Conservation (phyloP, 2,329 filamentous ascomycete genomes). For the Nemania serpens region DNA sequence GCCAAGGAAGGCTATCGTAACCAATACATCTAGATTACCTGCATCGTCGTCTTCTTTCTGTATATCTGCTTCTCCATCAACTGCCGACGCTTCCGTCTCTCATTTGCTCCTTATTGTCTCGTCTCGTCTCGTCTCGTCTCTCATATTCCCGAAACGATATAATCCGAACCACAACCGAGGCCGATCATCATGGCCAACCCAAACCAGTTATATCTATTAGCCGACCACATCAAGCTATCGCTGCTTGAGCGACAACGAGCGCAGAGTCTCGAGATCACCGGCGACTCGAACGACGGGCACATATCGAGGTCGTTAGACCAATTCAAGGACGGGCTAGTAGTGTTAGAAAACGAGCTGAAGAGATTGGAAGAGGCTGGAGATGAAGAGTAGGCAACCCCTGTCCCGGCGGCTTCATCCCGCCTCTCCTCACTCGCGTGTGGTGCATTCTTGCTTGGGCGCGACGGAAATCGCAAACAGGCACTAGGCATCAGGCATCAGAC, state of each 20-base stretch:
- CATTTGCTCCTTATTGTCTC: too few relatives aligned
- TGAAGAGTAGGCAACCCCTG: conserved; percentile 55
- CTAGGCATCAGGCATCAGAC: too few relatives aligned
- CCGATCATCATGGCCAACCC: conserved; percentile 56
- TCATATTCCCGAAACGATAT: conserved; percentile 9
- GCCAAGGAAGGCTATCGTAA: conserved; percentile 3
- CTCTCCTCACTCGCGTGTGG: neutral
- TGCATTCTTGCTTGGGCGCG: too few relatives aligned
- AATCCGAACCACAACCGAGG: conserved; percentile 7
- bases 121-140: neutral
- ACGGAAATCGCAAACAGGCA: too few relatives aligned
- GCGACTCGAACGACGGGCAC: conserved; percentile 82
- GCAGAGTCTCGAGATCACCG: conserved; percentile 76
- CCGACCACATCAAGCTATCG: conserved; percentile 96
- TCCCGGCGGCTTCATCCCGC: neutral
- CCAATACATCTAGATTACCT: neutral
- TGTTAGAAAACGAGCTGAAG: conserved; percentile 66
- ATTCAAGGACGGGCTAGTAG: conserved; percentile 77
- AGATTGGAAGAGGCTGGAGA: conserved; percentile 68
- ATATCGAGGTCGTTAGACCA: conserved; percentile 88
- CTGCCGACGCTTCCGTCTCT: conserved; percentile 16
- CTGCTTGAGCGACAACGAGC: conserved; percentile 90
- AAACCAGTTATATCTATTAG: conserved; percentile 86
- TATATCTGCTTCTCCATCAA: neutral
- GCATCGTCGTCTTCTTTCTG: conserved; percentile 10